Percentiles rank a stretch among this genome's conserved stretches.
These are phyloP conservation scores for Lichenothelia convexa DNA, from an alignment of 495 filamentous ascomycete genomes.

Conservation along the genomic window DNA sequence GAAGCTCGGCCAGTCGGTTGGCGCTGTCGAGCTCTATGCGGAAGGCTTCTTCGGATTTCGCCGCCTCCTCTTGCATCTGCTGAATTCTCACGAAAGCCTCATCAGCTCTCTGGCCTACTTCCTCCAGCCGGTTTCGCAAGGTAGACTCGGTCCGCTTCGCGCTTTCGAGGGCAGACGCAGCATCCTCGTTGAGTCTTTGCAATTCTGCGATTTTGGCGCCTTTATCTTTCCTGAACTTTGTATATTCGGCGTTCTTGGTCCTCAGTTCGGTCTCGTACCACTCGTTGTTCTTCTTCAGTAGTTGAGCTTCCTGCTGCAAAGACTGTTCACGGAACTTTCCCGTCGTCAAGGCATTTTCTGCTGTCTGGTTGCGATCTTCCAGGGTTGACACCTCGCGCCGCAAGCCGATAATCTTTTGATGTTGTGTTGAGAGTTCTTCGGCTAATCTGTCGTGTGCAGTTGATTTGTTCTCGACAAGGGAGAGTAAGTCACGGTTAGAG, in stretches of 20 bases:
- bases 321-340: constrained; percentile 76
- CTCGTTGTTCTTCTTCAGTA: constrained; percentile 72
- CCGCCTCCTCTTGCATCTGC: constrained; percentile 63
- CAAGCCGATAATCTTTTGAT: constrained; percentile 69
- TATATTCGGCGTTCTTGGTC: constrained; percentile 64
- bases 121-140: constrained; percentile 62
- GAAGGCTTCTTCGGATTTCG: constrained; percentile 63
- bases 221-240: constrained; percentile 92
- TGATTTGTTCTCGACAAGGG: constrained; percentile 75
- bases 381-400: constrained; percentile 60
- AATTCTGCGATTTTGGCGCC: constrained; percentile 67
- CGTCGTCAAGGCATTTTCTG: constrained; percentile 55
- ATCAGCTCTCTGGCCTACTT: constrained; percentile 70
- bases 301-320: constrained; percentile 72
- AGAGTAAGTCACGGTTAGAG: constrained; percentile 75
- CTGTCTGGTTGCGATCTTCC: constrained; percentile 64
- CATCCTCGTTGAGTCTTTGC: constrained; percentile 74
- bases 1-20: constrained; percentile 65
- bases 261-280: constrained; percentile 83
- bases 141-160: constrained; percentile 61
- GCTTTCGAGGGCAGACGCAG: constrained; percentile 51
- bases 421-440: constrained; percentile 68
- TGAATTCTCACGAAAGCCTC: constrained; percentile 65
- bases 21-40: constrained; percentile 63
- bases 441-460: constrained; percentile 69